A percentile compares a stretch with the other conserved stretches of the same genome.
Conservation (phyloP, 2,329 filamentous ascomycete genomes). For the Gaeumannomyces tritici region DNA sequence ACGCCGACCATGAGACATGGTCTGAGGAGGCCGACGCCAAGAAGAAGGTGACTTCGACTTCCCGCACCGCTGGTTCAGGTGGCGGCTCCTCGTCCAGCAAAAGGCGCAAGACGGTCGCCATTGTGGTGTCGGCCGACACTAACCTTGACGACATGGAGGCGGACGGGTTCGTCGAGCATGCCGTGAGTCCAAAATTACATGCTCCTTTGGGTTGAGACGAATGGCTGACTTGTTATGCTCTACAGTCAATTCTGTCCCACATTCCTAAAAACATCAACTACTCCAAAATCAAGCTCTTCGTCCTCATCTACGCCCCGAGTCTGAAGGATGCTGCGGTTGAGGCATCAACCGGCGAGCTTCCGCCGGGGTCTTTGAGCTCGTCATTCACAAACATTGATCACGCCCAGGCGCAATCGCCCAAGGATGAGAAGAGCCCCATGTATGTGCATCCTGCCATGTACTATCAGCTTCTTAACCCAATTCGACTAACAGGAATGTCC, state of each 20-base stretch:
- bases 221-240: neutral
- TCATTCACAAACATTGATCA: constrained; percentile 82
- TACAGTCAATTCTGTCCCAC: constrained; percentile 78
- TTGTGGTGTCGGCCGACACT: constrained; percentile 77
- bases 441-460: constrained; percentile 23
- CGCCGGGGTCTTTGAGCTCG: constrained; percentile 58
- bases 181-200: constrained; percentile 45
- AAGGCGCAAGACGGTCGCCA: constrained; percentile 69
- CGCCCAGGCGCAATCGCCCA: constrained; percentile 60
- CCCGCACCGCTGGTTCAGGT: neutral
- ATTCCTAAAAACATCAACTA: constrained; percentile 71
- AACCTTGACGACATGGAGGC: constrained; percentile 48
- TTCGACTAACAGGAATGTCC: constrained; percentile 24
- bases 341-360: constrained; percentile 36
- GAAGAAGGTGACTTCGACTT: constrained; percentile 28
- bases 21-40: constrained; percentile 77
- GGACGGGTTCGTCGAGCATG: constrained; percentile 62
- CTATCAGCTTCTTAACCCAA: neutral
- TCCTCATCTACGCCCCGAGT: constrained; percentile 80
- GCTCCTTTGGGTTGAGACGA: neutral
- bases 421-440: constrained; percentile 54
- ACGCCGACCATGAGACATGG: constrained; percentile 83
- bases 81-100: constrained; percentile 23
- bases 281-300: constrained; percentile 65
- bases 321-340: constrained; percentile 58